Base-by-base conservation (phyloP, 305 asterid genomes). In the Fraxinus ornus region DNA sequence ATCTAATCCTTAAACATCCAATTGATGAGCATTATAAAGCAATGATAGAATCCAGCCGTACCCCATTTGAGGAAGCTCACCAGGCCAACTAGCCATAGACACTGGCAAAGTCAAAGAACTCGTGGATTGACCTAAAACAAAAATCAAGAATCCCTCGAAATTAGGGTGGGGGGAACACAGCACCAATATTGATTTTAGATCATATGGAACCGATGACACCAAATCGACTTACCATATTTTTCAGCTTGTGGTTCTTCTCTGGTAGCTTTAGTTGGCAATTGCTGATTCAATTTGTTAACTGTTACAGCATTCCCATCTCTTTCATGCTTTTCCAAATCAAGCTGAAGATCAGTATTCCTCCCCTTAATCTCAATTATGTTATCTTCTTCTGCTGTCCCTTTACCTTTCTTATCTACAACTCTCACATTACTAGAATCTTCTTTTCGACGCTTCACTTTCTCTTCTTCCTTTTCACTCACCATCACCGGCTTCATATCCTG, bases 51-150 rank as follows among this genome's bases (percentile, higher is more conserved):
- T 57, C 78, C 79, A 32, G 71, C 17, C 93, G 10, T 94, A 96
- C 99, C 99, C 97, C 95, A 96, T 88, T 0, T 94, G 92, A 87
- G 98, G 95, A 88, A 94, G 95, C 86, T 95, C 99, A 81, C 97
- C 93, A 70, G 98, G 97, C 99, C 99, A 96, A 84, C 89, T 81
- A 79, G 95, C 90, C 21, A 33, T 60, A 39, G 10, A n/a, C 21
- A 30, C 76, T 2, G 76, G 76, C 44, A 72, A 72, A 15, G 76
- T 17, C 76, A 33, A 72, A 37, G 76, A 72, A 33, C 47, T 33
- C 2, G 39, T 32, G 26, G 44, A 33, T 72, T 72, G 76, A 33
- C 76, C 76, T 72, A 32, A 72, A 33, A 19, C 77, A 64, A 44
- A 57, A 80, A 35, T 41, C 22, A 35, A 35, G 75, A 77, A 33